Evolutionary conservation across 441 rosid genomes (phyloP).

Genomic region (Croton laevigatus): DNA sequence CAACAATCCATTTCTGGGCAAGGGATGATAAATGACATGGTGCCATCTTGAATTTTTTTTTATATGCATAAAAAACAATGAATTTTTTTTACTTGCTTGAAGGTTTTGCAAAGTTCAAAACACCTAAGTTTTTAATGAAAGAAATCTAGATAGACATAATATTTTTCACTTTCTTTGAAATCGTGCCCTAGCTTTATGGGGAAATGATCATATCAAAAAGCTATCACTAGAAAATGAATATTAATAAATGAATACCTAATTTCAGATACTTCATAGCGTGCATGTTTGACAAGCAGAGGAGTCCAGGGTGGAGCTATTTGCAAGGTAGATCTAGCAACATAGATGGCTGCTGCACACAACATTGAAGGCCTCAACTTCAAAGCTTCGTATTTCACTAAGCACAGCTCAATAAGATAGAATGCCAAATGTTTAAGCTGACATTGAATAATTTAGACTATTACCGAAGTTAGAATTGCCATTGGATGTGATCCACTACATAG

Average conservation of each 20-base stretch:
- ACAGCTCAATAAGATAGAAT: constrained; percentile 78
- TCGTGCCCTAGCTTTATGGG: background rate
- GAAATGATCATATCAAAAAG: background rate
- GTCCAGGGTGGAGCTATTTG: constrained; percentile 74
- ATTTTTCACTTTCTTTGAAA: too few species aligned
- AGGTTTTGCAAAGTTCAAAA: background rate
- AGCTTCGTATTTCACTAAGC: constrained; percentile 79
- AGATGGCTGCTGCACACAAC: constrained; percentile 89
- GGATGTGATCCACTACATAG: background rate
- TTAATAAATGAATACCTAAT: constrained; percentile 46
- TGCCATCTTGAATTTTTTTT: too few species aligned
- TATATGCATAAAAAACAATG: background rate
- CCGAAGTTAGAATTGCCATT: background rate
- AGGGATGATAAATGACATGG: too few species aligned
- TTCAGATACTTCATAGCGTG: constrained; percentile 56
- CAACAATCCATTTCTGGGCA: too few species aligned
- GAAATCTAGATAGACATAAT: background rate
- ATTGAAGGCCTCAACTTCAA: constrained; percentile 72
- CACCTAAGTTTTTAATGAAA: too few species aligned
- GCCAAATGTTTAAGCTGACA: constrained; percentile 84
- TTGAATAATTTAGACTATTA: constrained; percentile 3
- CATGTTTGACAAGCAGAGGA: constrained; percentile 55
- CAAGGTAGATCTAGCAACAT: constrained; percentile 71
- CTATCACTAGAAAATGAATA: background rate
- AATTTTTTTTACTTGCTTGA: background rate